Evolutionary conservation across 1,284 basidiomycete genomes (phyloP).

Genomic region (Pseudozyma pruni): DNA sequence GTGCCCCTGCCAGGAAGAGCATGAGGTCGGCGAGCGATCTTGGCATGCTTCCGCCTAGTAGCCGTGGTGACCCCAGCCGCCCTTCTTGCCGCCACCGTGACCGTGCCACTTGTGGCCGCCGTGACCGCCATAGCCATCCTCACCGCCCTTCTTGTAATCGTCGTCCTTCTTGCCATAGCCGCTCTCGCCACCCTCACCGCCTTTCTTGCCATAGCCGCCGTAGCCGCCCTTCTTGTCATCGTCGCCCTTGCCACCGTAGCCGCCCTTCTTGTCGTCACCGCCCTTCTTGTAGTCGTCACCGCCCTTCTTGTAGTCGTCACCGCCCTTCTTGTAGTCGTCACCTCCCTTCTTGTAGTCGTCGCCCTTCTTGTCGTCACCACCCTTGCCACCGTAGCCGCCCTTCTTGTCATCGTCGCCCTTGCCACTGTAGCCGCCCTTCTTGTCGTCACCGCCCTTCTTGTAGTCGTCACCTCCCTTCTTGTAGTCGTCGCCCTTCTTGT

Average conservation of each 20-base stretch:
- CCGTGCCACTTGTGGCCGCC: not conserved
- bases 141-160: not conserved
- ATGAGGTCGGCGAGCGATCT: not conserved
- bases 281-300: conserved; percentile 3
- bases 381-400: conserved; percentile 8
- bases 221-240: conserved; percentile 13
- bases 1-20: not conserved
- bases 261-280: conserved; percentile 8
- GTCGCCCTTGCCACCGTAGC: conserved; percentile 2
- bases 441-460: not conserved
- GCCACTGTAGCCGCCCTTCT: conserved; percentile 6
- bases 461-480: not conserved
- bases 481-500: not conserved
- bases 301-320: conserved; percentile 6
- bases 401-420: conserved; percentile 11
- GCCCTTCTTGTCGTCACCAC: conserved; percentile 9
- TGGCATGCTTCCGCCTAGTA: conserved; percentile 1
- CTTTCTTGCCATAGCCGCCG: not conserved
- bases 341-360: conserved; percentile 7
- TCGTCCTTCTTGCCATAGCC: not conserved
- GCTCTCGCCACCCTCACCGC: conserved; percentile 1
- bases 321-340: conserved; percentile 7
- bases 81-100: conserved; percentile 6
- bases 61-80: conserved; percentile 17
- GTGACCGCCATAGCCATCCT: conserved; percentile 1